Base-by-base conservation (phyloP, 345 rosid genomes). In the Boechera retrofracta region DNA sequence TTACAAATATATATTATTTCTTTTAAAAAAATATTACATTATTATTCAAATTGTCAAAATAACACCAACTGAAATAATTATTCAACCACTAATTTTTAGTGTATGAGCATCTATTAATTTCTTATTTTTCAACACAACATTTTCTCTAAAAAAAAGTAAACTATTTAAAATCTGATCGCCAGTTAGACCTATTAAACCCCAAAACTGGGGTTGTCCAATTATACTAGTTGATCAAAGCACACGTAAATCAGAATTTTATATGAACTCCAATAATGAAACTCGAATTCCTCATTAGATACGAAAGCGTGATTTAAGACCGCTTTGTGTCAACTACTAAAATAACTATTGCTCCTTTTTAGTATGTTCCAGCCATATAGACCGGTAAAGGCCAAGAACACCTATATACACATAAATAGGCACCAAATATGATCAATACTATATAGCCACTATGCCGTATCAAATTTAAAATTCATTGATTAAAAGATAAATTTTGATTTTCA, bases 311-410 rank as follows among this genome's bases (percentile, higher is more conserved):
- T 33, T 28, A 54, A 69, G 64, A 53, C 54, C 65, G 41, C 32
- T 21, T 51, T 68, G 35, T 44, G 76, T 71, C 76, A 64, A 71
- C 71, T 77, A 77, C 80, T 71, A 12, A 77, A n/a, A 71, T 56
- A 33, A 72, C 35, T 24, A 57, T 13, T 49, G 36, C n/a, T 60
- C 73, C 26, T 16, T 6, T 29, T 29, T 21, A 59, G 13, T 59
- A 51, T 76, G 45, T 62, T 32, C 12, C 35, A 64, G 29, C 45
- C 71, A 42, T 45, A 64, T 62, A 64, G 24, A 68, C 1, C 45
- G 63, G 6, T 18, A 52, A 31, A 71, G 60, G 44, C 67, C 31
- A 77, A 24, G 66, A 64, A 70, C 52, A 48, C 24, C 6, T 2
- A 12, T 13, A 39, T 39, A 48, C 3, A 70, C 52, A 70, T 33